These are phyloP conservation scores for Lentinula lateritia DNA, from an alignment of 768 basidiomycete species.

Conservation along the genomic window DNA sequence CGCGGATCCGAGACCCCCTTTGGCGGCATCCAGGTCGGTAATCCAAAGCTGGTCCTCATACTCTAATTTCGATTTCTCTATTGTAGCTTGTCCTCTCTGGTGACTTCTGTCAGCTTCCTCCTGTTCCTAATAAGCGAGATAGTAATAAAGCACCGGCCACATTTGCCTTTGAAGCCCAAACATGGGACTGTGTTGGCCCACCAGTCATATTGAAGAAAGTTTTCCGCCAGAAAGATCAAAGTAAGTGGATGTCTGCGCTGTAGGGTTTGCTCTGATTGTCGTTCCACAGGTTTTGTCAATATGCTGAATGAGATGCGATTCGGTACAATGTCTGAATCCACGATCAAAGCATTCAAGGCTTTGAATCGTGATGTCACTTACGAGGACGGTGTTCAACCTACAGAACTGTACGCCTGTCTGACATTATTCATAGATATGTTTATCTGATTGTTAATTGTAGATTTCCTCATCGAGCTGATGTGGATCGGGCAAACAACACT, in stretches of 20 bases:
- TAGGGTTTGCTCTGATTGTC: neutral
- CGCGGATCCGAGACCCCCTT: conserved; percentile 56
- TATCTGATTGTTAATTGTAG: conserved; percentile 25
- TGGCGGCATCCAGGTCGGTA: conserved; percentile 75
- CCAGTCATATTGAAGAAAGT: conserved; percentile 64
- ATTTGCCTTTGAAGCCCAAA: conserved; percentile 78
- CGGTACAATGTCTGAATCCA: conserved; percentile 47
- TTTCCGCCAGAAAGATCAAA: conserved; percentile 84
- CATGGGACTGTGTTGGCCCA: conserved; percentile 63
- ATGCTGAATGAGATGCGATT: conserved; percentile 88
- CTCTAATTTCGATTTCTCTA: neutral
- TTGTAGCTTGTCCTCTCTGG: conserved; percentile 76
- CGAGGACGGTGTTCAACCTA: conserved; percentile 72
- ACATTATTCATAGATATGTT: too few relatives aligned
- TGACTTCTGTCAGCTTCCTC: conserved; percentile 90
- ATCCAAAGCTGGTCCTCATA: neutral
- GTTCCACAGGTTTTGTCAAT: conserved; percentile 60
- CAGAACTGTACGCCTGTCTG: conserved; percentile 54
- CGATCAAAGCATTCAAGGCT: conserved; percentile 41
- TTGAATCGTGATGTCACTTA: conserved; percentile 58
- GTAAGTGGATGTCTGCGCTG: conserved; percentile 20
- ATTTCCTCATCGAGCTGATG: conserved; percentile 66
- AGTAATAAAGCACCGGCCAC: conserved; percentile 40
- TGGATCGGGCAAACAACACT: conserved; percentile 58
- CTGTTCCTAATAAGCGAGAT: conserved; percentile 54